A percentile compares a stretch with the other conserved stretches of the same genome.
phyloP scores from a whole-genome alignment of 306 rosid species.

The Prinsepia uniflora region DNA sequence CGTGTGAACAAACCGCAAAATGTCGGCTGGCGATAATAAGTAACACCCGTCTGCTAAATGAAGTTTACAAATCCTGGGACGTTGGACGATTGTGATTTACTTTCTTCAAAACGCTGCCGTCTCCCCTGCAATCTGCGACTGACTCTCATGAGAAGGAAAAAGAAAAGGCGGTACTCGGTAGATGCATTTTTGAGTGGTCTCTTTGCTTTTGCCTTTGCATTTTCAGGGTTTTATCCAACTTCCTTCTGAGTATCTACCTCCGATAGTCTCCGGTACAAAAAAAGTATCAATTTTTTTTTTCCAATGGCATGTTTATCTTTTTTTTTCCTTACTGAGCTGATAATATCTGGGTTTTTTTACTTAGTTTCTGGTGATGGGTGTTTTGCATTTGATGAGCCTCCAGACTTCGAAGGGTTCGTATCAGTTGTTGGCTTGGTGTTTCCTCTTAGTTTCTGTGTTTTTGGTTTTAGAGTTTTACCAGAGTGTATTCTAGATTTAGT shows the following conservation, averaged over 20 bases:
- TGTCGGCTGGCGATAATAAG: too few species aligned
- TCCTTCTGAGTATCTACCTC: slow-evolving; percentile 45
- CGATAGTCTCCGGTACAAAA: slow-evolving; percentile 41
- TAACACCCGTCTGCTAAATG: too few species aligned
- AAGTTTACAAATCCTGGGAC: too few species aligned
- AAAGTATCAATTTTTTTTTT: slow-evolving; percentile 22
- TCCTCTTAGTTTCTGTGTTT: slow-evolving; percentile 21
- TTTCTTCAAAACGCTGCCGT: not conserved
- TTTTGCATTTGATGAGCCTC: slow-evolving; percentile 47
- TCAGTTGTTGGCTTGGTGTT: slow-evolving; percentile 32
- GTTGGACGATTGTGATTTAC: not conserved
- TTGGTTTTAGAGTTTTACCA: slow-evolving; percentile 11
- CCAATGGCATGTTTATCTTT: slow-evolving; percentile 4
- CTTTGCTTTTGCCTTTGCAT: slow-evolving; percentile 21
- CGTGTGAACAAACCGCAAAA: too few species aligned
- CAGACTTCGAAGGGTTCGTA: slow-evolving; percentile 18
- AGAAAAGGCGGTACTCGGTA: slow-evolving; percentile 91
- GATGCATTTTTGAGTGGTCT: slow-evolving; percentile 42
- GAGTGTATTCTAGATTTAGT: slow-evolving; percentile 26
- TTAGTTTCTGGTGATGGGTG: slow-evolving; percentile 37
- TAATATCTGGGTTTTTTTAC: slow-evolving; percentile 22
- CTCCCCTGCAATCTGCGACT: not conserved
- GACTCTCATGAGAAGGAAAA: slow-evolving; percentile 20
- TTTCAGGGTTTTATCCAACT: not conserved
- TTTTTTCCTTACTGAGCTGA: slow-evolving; percentile 1